Conservation (phyloP, 441 rosid genomes). For the Adansonia grandidieri region DNA sequence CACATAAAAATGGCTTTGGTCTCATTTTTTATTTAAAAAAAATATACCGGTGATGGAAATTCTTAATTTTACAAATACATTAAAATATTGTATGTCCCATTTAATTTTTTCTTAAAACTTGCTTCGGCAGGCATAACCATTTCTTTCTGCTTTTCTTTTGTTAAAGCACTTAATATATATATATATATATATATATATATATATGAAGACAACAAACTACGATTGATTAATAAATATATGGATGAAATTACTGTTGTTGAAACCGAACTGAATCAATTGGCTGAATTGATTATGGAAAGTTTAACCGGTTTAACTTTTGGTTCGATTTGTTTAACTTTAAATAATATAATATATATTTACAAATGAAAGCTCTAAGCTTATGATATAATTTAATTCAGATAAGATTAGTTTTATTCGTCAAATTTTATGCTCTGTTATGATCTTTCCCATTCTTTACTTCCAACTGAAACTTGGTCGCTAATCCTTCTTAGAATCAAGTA, state of each 20-base stretch:
- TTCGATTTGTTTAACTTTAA: no score
- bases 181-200: no score
- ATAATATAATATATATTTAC: not conserved
- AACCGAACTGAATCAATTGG: no score
- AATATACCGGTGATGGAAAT: no score
- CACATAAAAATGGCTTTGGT: not conserved
- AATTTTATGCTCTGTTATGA: not conserved
- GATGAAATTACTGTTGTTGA: not conserved
- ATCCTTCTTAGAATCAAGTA: slow-evolving; percentile 13
- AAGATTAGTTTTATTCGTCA: not conserved
- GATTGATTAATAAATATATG: not conserved
- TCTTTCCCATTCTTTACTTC: not conserved
- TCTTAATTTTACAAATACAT: no score
- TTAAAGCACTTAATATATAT: not conserved
- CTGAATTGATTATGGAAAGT: no score
- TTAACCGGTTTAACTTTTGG: no score
- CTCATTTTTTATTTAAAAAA: not conserved
- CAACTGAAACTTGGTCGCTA: not conserved
- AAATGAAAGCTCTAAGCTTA: slow-evolving; percentile 17
- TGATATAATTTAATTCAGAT: not conserved
- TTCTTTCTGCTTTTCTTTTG: slow-evolving; percentile 19
- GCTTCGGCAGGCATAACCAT: slow-evolving; percentile 27
- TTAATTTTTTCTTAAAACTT: slow-evolving; percentile 21
- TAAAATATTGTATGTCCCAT: not conserved
- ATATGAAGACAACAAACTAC: no score